Percentiles rank a stretch among this genome's conserved stretches.
Evolutionary conservation across 306 rosid species (phyloP).

Genomic region (Castanopsis chinensis): DNA sequence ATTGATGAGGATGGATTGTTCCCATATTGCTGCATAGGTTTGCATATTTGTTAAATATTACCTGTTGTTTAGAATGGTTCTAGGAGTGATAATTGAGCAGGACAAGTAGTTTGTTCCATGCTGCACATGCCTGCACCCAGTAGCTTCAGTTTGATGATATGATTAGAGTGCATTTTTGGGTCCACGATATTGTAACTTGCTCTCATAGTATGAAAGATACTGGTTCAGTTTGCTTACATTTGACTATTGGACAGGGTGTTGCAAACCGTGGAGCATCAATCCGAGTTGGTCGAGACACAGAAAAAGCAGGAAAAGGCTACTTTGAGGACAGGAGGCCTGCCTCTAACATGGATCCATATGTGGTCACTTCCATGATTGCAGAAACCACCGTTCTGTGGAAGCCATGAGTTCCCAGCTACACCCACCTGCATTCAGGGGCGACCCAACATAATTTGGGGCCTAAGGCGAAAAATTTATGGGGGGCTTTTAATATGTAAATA

Average conservation of each 20-base stretch:
- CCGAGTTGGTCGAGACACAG: slow-evolving; percentile 98
- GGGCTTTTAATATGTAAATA: too few relatives aligned
- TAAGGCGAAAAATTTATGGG: too few relatives aligned
- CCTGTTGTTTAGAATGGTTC: background rate
- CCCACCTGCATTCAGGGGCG: background rate
- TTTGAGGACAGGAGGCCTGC: slow-evolving; percentile 97
- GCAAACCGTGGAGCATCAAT: slow-evolving; percentile 96
- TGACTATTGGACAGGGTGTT: slow-evolving; percentile 59
- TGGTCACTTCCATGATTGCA: slow-evolving; percentile 92
- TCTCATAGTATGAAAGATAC: background rate
- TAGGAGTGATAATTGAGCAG: background rate
- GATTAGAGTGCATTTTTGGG: background rate
- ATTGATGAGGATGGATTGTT: background rate
- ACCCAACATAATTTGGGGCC: too few relatives aligned
- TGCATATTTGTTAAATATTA: background rate
- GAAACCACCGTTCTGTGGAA: slow-evolving; percentile 87
- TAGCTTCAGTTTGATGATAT: background rate
- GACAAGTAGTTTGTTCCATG: background rate
- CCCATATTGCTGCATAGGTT: background rate
- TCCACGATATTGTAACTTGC: background rate
- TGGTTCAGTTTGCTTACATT: background rate
- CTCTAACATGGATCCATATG: slow-evolving; percentile 98
- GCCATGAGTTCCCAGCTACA: slow-evolving; percentile 38
- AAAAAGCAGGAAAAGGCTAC: slow-evolving; percentile 84
- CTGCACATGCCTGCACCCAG: background rate